A percentile compares a stretch with the other conserved stretches of the same genome.
phyloP scores from a whole-genome alignment of 305 asterid species.

The Rubia balearica region DNA sequence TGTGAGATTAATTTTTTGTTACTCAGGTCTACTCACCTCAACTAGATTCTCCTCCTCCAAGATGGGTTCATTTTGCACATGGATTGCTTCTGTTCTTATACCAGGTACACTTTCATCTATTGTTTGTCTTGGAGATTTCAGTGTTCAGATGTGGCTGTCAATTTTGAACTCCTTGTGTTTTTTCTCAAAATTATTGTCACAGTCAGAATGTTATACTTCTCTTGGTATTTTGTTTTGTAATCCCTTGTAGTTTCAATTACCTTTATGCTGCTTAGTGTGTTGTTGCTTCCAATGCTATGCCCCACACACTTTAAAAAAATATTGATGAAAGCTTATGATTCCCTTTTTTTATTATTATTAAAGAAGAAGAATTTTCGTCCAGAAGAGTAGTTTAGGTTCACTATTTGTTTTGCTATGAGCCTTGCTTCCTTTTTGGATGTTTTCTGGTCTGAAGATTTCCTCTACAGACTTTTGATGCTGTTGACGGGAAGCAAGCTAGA shows the following conservation, averaged over 20 bases:
- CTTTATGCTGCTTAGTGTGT: background rate
- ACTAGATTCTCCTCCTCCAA: constrained; percentile 86
- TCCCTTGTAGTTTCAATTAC: background rate
- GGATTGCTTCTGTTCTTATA: constrained; percentile 80
- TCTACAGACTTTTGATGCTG: constrained; percentile 86
- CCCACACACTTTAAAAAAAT: background rate
- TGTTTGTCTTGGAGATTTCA: background rate
- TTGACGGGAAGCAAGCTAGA: constrained; percentile 97
- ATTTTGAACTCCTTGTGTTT: background rate
- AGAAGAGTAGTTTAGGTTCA: background rate
- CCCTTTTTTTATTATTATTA: no score
- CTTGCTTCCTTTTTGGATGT: constrained; percentile 16
- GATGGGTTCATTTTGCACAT: constrained; percentile 91
- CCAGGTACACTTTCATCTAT: constrained; percentile 42
- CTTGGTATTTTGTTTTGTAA: background rate
- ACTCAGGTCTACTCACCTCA: constrained; percentile 84
- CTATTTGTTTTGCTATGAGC: constrained; percentile 11
- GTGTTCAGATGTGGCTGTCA: background rate
- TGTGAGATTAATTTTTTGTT: background rate
- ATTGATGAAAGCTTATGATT: background rate
- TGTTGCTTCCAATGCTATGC: background rate
- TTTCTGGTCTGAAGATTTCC: constrained; percentile 16
- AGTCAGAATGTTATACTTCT: background rate
- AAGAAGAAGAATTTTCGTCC: background rate
- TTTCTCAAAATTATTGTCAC: background rate